Evolutionary conservation across 495 filamentous ascomycete genomes (phyloP).

Genomic region (Daldinia grandis): DNA sequence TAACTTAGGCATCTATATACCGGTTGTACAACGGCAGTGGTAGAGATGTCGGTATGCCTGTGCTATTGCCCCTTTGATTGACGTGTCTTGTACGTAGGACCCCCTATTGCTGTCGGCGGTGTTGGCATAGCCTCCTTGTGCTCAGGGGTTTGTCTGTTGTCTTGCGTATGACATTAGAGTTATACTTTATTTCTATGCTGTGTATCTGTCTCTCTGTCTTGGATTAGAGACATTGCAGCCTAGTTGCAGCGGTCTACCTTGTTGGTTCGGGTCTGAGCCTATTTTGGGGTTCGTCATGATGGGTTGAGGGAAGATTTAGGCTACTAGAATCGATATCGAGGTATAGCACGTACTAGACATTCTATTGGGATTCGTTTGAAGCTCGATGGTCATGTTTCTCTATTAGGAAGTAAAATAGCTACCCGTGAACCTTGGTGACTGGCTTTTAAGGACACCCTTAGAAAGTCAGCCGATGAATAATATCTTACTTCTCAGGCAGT

Average conservation of each 20-base stretch:
- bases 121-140: not conserved
- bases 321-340: not conserved
- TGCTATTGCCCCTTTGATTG: not conserved
- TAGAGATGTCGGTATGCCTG: not conserved
- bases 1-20: too few relatives aligned
- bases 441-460: not conserved
- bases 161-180: not conserved
- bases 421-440: too few relatives aligned
- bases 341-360: not conserved
- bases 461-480: not conserved
- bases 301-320: not conserved
- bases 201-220: not conserved
- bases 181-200: not conserved
- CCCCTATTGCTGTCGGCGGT: not conserved
- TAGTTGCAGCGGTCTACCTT: not conserved
- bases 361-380: not conserved
- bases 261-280: not conserved
- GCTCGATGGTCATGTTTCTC: not conserved
- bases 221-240: not conserved
- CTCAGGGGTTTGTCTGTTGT: not conserved
- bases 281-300: not conserved
- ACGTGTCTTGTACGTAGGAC: not conserved
- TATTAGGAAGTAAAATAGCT: not conserved
- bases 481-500: not conserved
- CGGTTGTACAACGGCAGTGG: too few relatives aligned